Evolutionary conservation across 768 basidiomycete genomes (phyloP).

Genomic region (Infundibulicybe gibba): DNA sequence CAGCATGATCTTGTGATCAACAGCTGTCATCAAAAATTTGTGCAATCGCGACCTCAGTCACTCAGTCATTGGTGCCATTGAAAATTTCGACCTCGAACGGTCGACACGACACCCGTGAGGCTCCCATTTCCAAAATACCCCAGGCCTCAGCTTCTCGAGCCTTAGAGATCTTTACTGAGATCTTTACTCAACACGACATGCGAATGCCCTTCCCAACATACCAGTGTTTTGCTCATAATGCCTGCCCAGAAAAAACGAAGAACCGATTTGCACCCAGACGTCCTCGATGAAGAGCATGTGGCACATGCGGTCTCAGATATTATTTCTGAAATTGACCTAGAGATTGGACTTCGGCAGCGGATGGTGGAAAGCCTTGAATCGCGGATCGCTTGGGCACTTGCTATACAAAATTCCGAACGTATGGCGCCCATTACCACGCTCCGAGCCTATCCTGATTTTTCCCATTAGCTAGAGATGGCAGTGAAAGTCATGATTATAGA

Average conservation of each 20-base stretch:
- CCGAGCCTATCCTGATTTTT: not conserved
- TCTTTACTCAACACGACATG: too few species aligned
- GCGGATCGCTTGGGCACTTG: conserved; percentile 45
- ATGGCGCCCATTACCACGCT: not conserved
- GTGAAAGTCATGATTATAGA: conserved; percentile 24
- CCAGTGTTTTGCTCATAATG: conserved; percentile 4
- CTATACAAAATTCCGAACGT: conserved; percentile 28
- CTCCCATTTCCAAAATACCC: too few species aligned
- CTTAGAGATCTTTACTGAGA: too few species aligned
- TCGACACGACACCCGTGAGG: too few species aligned
- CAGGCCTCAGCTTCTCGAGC: too few species aligned
- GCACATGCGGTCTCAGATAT: conserved; percentile 13
- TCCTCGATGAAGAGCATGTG: not conserved
- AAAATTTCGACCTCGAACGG: too few species aligned
- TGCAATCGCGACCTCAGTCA: too few species aligned
- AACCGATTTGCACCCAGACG: conserved; percentile 3
- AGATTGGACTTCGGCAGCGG: conserved; percentile 40
- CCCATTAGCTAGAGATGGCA: conserved; percentile 12
- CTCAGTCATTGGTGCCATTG: too few species aligned
- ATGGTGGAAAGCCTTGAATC: conserved; percentile 36
- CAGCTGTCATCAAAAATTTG: too few species aligned
- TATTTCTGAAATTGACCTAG: conserved; percentile 38
- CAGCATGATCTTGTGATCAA: too few species aligned
- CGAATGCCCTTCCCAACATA: too few species aligned
- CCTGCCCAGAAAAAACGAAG: conserved; percentile 12